These are phyloP conservation scores for Calonectria henricotiae DNA, from an alignment of 2,329 filamentous ascomycete species.

Conservation along the genomic window DNA sequence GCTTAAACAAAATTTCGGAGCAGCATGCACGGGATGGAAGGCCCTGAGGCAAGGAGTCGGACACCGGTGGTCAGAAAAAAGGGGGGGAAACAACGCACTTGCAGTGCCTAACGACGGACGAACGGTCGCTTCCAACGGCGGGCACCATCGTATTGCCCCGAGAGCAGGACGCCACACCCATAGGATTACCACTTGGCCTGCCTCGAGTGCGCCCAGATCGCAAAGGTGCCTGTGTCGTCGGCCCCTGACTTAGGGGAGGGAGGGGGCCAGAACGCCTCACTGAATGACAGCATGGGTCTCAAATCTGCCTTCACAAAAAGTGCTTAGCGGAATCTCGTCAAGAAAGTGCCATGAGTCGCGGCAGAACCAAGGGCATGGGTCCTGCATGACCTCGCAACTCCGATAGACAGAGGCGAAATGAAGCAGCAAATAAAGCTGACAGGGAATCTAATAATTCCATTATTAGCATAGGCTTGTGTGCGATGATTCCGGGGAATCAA, in stretches of 20 bases:
- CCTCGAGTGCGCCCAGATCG: neutral
- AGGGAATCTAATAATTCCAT: conserved; percentile 28
- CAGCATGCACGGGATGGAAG: conserved; percentile 1
- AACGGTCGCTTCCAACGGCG: neutral
- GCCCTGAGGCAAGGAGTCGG: conserved; percentile 15
- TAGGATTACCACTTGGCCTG: conserved; percentile 5
- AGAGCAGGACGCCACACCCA: conserved; percentile 9
- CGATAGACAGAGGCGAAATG: conserved; percentile 31
- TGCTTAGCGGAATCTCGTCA: conserved; percentile 32
- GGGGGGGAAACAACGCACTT: conserved; percentile 18
- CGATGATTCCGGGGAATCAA: conserved; percentile 15
- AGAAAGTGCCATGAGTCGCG: conserved; percentile 21
- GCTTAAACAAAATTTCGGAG: conserved; percentile 24
- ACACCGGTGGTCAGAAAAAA: conserved; percentile 18
- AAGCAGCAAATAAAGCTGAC: conserved; percentile 30
- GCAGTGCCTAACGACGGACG: conserved; percentile 17
- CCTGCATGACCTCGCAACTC: conserved; percentile 24
- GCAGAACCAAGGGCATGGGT: conserved; percentile 18
- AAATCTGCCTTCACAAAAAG: conserved; percentile 25
- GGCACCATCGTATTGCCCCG: neutral
- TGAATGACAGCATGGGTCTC: conserved; percentile 1
- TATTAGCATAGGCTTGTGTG: conserved; percentile 29
- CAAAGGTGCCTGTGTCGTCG: conserved; percentile 2
- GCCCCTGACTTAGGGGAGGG: conserved; percentile 25
- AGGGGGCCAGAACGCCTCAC: conserved; percentile 19